phyloP scores from a whole-genome alignment of 208 protist genomes.

The Trypanosoma conorhini region DNA sequence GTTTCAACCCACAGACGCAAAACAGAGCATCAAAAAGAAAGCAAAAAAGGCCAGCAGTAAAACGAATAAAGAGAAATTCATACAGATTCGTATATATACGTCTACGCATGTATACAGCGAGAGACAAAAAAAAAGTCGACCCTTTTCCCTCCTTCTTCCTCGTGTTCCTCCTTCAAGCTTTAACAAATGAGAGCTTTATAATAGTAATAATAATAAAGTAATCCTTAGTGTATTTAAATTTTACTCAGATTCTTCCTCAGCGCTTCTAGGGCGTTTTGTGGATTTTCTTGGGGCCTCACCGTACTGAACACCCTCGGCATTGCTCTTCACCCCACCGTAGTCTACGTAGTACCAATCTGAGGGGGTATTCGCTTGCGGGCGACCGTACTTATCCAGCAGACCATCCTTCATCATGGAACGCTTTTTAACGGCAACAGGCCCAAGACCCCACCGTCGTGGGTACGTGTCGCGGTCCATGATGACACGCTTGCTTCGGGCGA shows the following conservation, averaged over 20 bases:
- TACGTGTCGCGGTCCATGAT: constrained; percentile 99
- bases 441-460: constrained; percentile 98
- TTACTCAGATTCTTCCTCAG: constrained; percentile 63
- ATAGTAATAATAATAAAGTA: constrained; percentile 16
- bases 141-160: not conserved
- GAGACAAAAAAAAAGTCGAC: constrained; percentile 2
- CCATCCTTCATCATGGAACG: constrained; percentile 97
- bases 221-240: constrained; percentile 15
- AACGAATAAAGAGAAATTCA: constrained; percentile 25
- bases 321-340: constrained; percentile 86
- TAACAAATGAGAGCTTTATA: constrained; percentile 1
- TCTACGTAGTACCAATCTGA: constrained; percentile 96
- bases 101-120: constrained; percentile 8
- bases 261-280: constrained; percentile 55
- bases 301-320: constrained; percentile 85
- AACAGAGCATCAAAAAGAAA: constrained; percentile 20
- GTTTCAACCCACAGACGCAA: constrained; percentile 13
- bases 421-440: constrained; percentile 95
- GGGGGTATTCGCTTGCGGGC: constrained; percentile 97
- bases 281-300: constrained; percentile 52
- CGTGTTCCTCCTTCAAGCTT: not conserved
- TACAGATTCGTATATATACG: not conserved
- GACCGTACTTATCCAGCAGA: constrained; percentile 98
- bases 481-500: constrained; percentile 99
- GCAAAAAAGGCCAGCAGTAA: too few relatives aligned